A percentile compares a stretch with the other conserved stretches of the same genome.
These are phyloP conservation scores for Solanum okadae DNA, from an alignment of 257 asterid species.

Conservation along the genomic window DNA sequence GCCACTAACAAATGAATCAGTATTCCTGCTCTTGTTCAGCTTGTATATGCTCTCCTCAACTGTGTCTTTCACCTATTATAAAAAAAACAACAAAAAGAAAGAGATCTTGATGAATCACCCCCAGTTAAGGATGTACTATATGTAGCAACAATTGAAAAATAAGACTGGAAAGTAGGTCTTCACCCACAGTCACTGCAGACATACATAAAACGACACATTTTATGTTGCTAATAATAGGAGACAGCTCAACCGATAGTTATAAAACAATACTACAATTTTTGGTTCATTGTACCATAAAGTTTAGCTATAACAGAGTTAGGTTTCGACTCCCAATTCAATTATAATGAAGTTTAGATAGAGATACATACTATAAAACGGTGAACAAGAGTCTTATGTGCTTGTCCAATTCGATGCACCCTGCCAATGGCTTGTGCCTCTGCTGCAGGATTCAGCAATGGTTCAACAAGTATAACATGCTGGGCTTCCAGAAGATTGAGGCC, in stretches of 20 bases:
- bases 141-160: neutral
- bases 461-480: slow-evolving; percentile 89
- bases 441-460: slow-evolving; percentile 93
- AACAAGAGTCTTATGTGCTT: slow-evolving; percentile 69
- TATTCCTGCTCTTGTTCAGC: slow-evolving; percentile 66
- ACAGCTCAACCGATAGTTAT: neutral
- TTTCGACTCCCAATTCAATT: neutral
- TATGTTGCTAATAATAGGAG: neutral
- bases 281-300: neutral
- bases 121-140: neutral
- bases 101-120: neutral
- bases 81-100: neutral
- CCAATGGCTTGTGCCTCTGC: slow-evolving; percentile 99
- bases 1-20: slow-evolving; percentile 68
- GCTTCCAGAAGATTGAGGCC: slow-evolving; percentile 97
- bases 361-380: slow-evolving; percentile 86
- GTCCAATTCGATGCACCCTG: slow-evolving; percentile 96
- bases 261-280: neutral
- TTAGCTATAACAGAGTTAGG: neutral
- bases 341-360: neutral
- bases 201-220: neutral
- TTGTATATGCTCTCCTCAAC: slow-evolving; percentile 91
- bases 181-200: neutral
- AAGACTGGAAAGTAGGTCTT: neutral
- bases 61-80: slow-evolving; percentile 66